Conservation (phyloP, 2,329 filamentous ascomycete species). For the Zymoseptoria pseudotritici region DNA sequence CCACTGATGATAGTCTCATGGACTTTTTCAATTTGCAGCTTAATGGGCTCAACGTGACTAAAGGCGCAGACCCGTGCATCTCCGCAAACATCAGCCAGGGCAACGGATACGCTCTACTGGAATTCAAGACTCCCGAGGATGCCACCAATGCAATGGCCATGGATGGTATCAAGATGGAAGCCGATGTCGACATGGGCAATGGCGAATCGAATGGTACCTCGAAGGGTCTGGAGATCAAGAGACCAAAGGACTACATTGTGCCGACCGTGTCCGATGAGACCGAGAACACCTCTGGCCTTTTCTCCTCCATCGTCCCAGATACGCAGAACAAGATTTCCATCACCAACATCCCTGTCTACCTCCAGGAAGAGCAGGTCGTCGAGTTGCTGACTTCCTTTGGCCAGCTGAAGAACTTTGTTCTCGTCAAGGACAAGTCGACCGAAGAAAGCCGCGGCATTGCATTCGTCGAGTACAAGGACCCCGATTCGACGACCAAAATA, state of each 20-base stretch:
- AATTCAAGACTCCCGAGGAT: constrained; percentile 82
- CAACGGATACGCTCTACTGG: constrained; percentile 72
- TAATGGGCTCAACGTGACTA: constrained; percentile 89
- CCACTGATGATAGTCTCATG: constrained; percentile 68
- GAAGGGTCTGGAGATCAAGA: constrained; percentile 64
- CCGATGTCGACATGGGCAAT: constrained; percentile 48
- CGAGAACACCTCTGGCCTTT: constrained; percentile 65
- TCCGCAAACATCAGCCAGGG: constrained; percentile 76
- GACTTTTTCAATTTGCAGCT: constrained; percentile 94
- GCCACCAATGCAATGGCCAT: constrained; percentile 85
- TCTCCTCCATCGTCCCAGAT: constrained; percentile 78
- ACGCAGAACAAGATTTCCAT: constrained; percentile 94
- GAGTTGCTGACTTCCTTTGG: constrained; percentile 89
- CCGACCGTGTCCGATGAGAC: constrained; percentile 68
- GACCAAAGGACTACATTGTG: constrained; percentile 96
- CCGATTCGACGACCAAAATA: constrained; percentile 61
- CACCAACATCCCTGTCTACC: constrained; percentile 77
- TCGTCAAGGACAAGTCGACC: constrained; percentile 79
- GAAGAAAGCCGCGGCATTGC: constrained; percentile 82
- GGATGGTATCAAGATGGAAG: constrained; percentile 80
- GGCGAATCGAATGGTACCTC: constrained; percentile 47
- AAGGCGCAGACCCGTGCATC: constrained; percentile 74
- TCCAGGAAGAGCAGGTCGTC: constrained; percentile 83
- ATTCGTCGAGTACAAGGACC: constrained; percentile 89
- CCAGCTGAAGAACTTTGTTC: constrained; percentile 80